A percentile compares a stretch with the other conserved stretches of the same genome.
These are phyloP conservation scores for Lactifluus echinatus DNA, from an alignment of 768 basidiomycete genomes.

Conservation along the genomic window DNA sequence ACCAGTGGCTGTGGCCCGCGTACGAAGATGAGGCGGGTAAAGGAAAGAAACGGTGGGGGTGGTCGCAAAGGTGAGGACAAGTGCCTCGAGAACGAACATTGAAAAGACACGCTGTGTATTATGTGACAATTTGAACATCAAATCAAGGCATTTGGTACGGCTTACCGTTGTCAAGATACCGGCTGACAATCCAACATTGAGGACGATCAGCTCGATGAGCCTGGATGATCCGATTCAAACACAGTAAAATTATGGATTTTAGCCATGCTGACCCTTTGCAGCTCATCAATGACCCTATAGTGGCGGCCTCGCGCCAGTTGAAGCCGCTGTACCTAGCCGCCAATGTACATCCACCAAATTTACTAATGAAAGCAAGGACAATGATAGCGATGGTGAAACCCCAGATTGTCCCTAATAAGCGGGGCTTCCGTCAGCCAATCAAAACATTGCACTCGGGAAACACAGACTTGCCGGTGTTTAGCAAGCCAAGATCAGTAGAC, in stretches of 20 bases:
- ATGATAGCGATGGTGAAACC: conserved; percentile 79
- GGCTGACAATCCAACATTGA: conserved; percentile 85
- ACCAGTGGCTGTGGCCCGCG: conserved; percentile 39
- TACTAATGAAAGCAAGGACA: conserved; percentile 70
- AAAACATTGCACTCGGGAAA: not conserved
- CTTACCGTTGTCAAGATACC: conserved; percentile 58
- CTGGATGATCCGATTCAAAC: conserved; percentile 28
- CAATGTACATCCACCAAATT: conserved; percentile 77
- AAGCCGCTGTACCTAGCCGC: conserved; percentile 65
- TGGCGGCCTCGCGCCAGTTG: conserved; percentile 67
- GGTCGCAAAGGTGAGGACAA: conserved; percentile 79
- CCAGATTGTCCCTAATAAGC: conserved; percentile 64
- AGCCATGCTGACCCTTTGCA: conserved; percentile 68
- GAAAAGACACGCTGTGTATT: conserved; percentile 60
- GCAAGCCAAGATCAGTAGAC: conserved; percentile 76
- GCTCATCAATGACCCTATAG: conserved; percentile 90
- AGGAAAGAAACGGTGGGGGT: conserved; percentile 61
- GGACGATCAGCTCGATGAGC: conserved; percentile 88
- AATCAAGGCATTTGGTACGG: not conserved
- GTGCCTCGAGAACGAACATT: conserved; percentile 88
- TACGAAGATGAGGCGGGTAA: conserved; percentile 57
- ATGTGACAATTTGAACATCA: not conserved
- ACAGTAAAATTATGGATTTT: not conserved
- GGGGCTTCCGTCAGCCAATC: not conserved
- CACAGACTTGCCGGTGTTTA: conserved; percentile 53